Percentiles rank a stretch among this genome's conserved stretches.
phyloP scores from a whole-genome alignment of 2,329 filamentous ascomycete species.

The Proliferodiscus dingleyae region DNA sequence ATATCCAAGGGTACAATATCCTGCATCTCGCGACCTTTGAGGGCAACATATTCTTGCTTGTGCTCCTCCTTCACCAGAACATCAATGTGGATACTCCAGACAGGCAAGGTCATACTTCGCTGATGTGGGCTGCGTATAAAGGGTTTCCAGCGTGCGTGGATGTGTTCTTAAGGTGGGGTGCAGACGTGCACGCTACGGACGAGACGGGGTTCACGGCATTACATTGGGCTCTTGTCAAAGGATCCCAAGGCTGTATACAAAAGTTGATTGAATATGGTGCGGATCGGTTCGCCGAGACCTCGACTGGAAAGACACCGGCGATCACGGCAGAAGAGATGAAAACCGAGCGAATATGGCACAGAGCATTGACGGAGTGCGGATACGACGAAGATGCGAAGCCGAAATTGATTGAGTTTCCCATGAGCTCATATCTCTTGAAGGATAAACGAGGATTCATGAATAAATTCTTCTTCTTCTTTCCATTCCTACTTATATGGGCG shows the following conservation, averaged over 20 bases:
- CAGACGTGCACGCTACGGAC: slow-evolving; percentile 84
- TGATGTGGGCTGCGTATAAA: slow-evolving; percentile 99
- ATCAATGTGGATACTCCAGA: slow-evolving; percentile 91
- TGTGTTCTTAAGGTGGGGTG: slow-evolving; percentile 88
- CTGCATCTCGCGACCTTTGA: slow-evolving; percentile 96
- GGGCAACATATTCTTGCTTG: slow-evolving; percentile 85
- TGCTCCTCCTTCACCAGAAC: slow-evolving; percentile 87
- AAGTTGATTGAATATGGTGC: slow-evolving; percentile 95
- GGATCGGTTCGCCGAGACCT: slow-evolving; percentile 85
- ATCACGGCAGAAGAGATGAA: slow-evolving; percentile 88
- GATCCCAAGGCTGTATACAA: slow-evolving; percentile 80
- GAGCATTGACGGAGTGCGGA: slow-evolving; percentile 76
- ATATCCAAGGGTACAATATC: slow-evolving; percentile 96
- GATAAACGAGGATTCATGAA: slow-evolving; percentile 74
- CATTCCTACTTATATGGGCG: slow-evolving; percentile 69
- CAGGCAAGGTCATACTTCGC: slow-evolving; percentile 81
- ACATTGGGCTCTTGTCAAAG: slow-evolving; percentile 95
- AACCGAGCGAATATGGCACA: slow-evolving; percentile 74
- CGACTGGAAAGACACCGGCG: slow-evolving; percentile 83
- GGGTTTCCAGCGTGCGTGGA: slow-evolving; percentile 91
- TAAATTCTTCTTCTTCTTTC: slow-evolving; percentile 86
- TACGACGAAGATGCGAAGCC: slow-evolving; percentile 75
- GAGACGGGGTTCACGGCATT: slow-evolving; percentile 91
- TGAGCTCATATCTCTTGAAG: slow-evolving; percentile 66
- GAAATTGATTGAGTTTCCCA: slow-evolving; percentile 64